Percentiles rank a stretch among this genome's conserved stretches.
phyloP scores from a whole-genome alignment of 768 basidiomycete species.

The Leccinum subgranulosum region DNA sequence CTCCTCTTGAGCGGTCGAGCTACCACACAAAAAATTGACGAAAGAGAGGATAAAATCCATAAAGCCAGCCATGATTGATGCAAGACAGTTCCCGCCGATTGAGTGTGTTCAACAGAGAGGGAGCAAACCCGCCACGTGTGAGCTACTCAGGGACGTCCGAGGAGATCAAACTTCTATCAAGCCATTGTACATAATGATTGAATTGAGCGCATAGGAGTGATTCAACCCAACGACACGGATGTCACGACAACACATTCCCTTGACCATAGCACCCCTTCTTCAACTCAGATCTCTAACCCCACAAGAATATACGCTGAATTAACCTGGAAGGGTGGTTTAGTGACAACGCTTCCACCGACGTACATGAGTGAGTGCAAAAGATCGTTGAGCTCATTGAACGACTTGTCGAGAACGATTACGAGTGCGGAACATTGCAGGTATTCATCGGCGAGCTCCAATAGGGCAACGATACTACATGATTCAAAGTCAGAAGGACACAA shows the following conservation, averaged over 20 bases:
- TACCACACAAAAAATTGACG: conserved; percentile 23
- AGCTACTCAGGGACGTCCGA: not conserved
- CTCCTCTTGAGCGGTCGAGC: conserved; percentile 13
- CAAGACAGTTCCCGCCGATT: not conserved
- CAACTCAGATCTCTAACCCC: conserved; percentile 70
- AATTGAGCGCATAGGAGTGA: conserved; percentile 4
- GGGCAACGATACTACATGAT: conserved; percentile 68
- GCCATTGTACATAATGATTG: conserved; percentile 11
- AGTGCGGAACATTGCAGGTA: conserved; percentile 73
- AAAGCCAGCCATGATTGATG: conserved; percentile 18
- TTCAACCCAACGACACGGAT: conserved; percentile 26
- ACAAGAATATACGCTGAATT: conserved; percentile 79
- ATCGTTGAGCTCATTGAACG: conserved; percentile 65
- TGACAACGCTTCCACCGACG: conserved; percentile 83
- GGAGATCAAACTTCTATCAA: not conserved
- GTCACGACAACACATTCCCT: conserved; percentile 25
- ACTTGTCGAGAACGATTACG: conserved; percentile 75
- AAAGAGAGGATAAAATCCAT: conserved; percentile 27
- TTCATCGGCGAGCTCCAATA: conserved; percentile 87
- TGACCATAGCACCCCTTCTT: conserved; percentile 12
- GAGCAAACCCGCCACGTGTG: not conserved
- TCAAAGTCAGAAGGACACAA: conserved; percentile 1
- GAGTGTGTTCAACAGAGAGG: not conserved
- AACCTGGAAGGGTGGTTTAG: conserved; percentile 73
- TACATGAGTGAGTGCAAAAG: conserved; percentile 90